A percentile compares a stretch with the other conserved stretches of the same genome.
phyloP scores from a whole-genome alignment of 208 protist genomes.

The Plasmodiophora brassicae region DNA sequence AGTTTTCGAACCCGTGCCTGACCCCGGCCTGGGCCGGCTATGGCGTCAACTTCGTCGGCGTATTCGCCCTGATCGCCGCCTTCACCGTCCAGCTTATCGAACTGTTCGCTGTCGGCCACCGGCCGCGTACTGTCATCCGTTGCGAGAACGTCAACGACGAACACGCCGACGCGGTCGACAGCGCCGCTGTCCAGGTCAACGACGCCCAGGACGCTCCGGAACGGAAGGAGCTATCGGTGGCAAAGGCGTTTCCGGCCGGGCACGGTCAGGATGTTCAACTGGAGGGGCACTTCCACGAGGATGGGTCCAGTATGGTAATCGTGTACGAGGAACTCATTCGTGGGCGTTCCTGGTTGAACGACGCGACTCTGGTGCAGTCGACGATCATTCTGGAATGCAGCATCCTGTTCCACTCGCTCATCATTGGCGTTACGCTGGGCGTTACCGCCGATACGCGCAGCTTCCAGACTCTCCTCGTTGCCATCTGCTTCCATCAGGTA shows the following conservation, averaged over 20 bases:
- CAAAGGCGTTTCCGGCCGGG: background rate
- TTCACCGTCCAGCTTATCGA: constrained; percentile 25
- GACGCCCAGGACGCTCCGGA: too few species aligned
- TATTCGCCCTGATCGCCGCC: background rate
- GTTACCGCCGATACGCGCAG: background rate
- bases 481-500: constrained; percentile 30
- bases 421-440: constrained; percentile 23
- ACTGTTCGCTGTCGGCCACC: background rate
- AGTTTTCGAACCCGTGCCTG: background rate
- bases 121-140: too few species aligned
- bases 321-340: too few species aligned
- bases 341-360: too few species aligned
- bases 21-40: background rate
- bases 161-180: background rate
- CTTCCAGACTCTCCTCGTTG: constrained; percentile 14
- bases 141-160: too few species aligned
- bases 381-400: background rate
- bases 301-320: background rate
- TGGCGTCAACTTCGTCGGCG: background rate
- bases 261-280: background rate
- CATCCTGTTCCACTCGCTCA: constrained; percentile 16
- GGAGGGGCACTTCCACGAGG: background rate
- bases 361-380: too few species aligned
- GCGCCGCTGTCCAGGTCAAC: background rate
- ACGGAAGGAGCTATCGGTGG: background rate